phyloP scores from a whole-genome alignment of 73 alveolate species.

The Paramecium sexaurelia region DNA sequence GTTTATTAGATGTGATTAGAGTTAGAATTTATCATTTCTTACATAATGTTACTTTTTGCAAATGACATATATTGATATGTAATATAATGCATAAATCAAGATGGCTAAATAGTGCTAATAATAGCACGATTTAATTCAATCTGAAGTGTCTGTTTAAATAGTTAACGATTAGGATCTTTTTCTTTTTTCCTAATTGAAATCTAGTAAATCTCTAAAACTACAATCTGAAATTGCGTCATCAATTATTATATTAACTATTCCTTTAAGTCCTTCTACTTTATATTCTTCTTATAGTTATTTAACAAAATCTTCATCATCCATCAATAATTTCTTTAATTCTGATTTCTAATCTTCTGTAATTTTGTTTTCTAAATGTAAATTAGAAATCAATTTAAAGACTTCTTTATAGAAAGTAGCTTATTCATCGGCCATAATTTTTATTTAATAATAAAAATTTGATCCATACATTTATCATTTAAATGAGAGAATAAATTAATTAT shows the following conservation, averaged over 20 bases:
- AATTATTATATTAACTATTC: neutral
- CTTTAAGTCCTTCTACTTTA: neutral
- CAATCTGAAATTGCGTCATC: neutral
- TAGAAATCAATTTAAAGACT: conserved; percentile 14
- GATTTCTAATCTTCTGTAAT: neutral
- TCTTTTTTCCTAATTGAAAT: neutral
- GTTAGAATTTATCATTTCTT: neutral
- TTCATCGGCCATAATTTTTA: conserved; percentile 30
- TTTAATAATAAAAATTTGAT: neutral
- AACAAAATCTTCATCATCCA: conserved; percentile 33
- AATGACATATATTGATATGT: neutral
- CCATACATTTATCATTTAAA: neutral
- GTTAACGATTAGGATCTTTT: conserved; percentile 51
- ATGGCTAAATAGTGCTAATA: neutral
- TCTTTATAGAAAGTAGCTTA: neutral
- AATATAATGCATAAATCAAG: neutral
- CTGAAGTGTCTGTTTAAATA: conserved; percentile 26
- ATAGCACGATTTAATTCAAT: neutral
- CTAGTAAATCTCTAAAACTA: conserved; percentile 38
- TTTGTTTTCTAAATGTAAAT: neutral
- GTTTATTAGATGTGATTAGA: neutral
- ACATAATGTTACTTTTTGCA: neutral
- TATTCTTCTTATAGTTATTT: neutral
- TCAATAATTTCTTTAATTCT: neutral
- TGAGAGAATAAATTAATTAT: neutral